Evolutionary conservation across 371 early-diverging fungal genomes (phyloP), one percentile per base, ranked within the genome.

Genomic region (Lichtheimia ornata): DNA sequence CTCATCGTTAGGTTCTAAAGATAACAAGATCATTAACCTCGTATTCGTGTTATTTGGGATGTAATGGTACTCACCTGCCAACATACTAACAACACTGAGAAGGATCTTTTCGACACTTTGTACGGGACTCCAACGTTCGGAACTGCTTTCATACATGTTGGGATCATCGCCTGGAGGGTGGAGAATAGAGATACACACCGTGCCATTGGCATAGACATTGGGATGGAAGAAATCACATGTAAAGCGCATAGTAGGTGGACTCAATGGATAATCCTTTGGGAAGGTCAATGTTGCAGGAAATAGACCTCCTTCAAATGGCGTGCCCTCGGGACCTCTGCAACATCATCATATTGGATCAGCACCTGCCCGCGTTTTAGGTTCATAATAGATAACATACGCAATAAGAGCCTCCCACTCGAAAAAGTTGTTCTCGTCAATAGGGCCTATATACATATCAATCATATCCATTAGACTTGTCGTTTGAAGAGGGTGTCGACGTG

Each of bases 151-250:
- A 69, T 97, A 97, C 85, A 91, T 90, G 76, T 94, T 92, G 3
- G 97, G 97, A 69, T 97, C 97, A 69, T 97, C 96, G n/a, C 99
- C 99, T 4, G 99, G 99, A 12, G 97, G 89, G 78, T 99, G 99
- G 35, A 99, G 84, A 67, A 99, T 99, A 7, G 96, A 95, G 56
- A 99, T 98, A 80, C 99, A 99, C 5, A 99, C 99, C 7, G 90
- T 91, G 50, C 99, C 99, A 80, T 99, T 95, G 14, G 88, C 73
- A 74, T 99, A 99, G 43, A 98, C 95, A 75, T 97, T 97, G 20
- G 98, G 98, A 66, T 97, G 98, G 74, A 91, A 96, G 82, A 97
- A 92, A 12, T 90, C 91, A 63, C 93, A 93, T 2, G 95, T 94
- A 69, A 94, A 94, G 64, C 83, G 87, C 91, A 98, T 97, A 1